A percentile compares a stretch with the other conserved stretches of the same genome.
Conservation (phyloP, 1,284 basidiomycete species). For the Ustilago shanxiensis region DNA sequence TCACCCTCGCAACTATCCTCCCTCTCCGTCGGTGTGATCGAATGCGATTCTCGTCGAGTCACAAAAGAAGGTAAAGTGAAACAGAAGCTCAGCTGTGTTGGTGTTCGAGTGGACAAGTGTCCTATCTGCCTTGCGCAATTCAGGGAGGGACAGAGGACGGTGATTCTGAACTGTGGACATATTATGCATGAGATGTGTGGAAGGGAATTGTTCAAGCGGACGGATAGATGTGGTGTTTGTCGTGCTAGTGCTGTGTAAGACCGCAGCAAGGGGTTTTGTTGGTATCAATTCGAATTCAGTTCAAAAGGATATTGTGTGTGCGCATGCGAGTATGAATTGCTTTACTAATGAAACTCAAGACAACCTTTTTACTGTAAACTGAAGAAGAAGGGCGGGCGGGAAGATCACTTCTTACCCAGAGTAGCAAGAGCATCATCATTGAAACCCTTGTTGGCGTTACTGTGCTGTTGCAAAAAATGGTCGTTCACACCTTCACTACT, state of each 20-base stretch:
- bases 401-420: conserved; percentile 40
- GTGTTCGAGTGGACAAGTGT: conserved; percentile 81
- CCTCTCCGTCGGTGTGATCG: conserved; percentile 76
- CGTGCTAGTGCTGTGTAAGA: conserved; percentile 35
- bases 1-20: conserved; percentile 64
- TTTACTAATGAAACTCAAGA: too few species aligned
- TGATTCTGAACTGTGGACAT: conserved; percentile 80
- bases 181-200: conserved; percentile 62
- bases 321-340: neutral
- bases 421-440: conserved; percentile 59
- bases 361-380: too few species aligned
- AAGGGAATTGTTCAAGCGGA: conserved; percentile 28
- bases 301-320: neutral
- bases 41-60: conserved; percentile 77
- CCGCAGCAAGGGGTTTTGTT: too few species aligned
- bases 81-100: conserved; percentile 81
- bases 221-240: conserved; percentile 54
- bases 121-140: conserved; percentile 84
- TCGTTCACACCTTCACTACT: conserved; percentile 48
- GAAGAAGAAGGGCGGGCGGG: neutral
- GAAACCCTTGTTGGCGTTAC: conserved; percentile 30
- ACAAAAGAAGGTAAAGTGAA: conserved; percentile 81
- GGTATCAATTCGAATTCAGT: neutral
- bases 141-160: conserved; percentile 75
- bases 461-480: conserved; percentile 20